Conservation (phyloP, 441 rosid genomes). For the Populus tomentosa region DNA sequence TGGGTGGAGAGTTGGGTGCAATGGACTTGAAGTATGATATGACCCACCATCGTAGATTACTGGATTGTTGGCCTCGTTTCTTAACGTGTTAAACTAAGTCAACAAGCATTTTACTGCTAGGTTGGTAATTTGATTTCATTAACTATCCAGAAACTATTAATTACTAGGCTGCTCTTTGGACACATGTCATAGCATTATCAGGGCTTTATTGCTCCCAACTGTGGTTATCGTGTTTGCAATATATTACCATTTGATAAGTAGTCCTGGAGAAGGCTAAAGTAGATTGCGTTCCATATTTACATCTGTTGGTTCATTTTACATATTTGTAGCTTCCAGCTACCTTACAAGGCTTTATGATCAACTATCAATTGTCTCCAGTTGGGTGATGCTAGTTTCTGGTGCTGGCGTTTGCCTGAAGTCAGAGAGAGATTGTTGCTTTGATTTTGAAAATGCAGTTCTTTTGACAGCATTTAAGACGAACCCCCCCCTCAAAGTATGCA, state of each 20-base stretch:
- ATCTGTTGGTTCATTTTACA: background rate
- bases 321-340: background rate
- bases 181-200: background rate
- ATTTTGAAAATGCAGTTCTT: background rate
- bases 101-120: background rate
- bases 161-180: background rate
- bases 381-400: background rate
- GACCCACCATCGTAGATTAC: conserved; percentile 24
- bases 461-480: background rate
- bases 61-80: conserved; percentile 4
- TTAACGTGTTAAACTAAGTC: background rate
- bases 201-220: background rate
- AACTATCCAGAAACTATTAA: background rate
- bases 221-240: background rate
- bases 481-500: background rate
- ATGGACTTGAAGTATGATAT: conserved; percentile 17
- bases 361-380: background rate
- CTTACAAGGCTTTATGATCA: background rate
- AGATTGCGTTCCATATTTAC: background rate
- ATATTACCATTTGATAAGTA: background rate
- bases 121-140: background rate
- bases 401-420: background rate
- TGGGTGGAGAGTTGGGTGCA: conserved; percentile 27
- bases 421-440: too few species aligned
- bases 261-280: background rate